Percentiles rank a stretch among this genome's conserved stretches.
Evolutionary conservation across 2,329 filamentous ascomycete genomes (phyloP).

Genomic region (Beauveria varroae): DNA sequence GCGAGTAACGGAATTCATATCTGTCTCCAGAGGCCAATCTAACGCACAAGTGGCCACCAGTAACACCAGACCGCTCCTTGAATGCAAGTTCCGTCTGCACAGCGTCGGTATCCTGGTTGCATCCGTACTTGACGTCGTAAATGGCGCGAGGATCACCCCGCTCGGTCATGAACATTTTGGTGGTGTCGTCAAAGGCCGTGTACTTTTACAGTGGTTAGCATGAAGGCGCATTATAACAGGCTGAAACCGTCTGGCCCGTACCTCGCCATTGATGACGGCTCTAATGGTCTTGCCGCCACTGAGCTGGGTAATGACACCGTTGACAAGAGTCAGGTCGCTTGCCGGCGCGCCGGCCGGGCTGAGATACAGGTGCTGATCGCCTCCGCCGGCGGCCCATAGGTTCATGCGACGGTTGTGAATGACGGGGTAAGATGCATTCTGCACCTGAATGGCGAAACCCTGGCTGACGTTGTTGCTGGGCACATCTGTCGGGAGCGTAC

Average conservation of each 20-base stretch:
- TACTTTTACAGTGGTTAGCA: slow-evolving; percentile 26
- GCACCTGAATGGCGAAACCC: slow-evolving; percentile 29
- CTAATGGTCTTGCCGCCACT: slow-evolving; percentile 18
- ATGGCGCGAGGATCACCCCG: slow-evolving; percentile 34
- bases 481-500: slow-evolving; percentile 21
- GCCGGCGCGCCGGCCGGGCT: slow-evolving; percentile 29
- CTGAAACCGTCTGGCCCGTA: slow-evolving; percentile 13
- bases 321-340: slow-evolving; percentile 28
- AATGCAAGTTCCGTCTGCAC: slow-evolving; percentile 31
- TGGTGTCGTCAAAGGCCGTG: slow-evolving; percentile 35
- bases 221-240: background rate
- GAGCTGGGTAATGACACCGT: slow-evolving; percentile 28
- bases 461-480: slow-evolving; percentile 25
- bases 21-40: slow-evolving; percentile 27
- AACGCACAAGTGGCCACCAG: slow-evolving; percentile 33
- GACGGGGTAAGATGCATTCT: slow-evolving; percentile 27
- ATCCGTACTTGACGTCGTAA: slow-evolving; percentile 33
- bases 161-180: slow-evolving; percentile 40
- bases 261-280: slow-evolving; percentile 38
- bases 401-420: slow-evolving; percentile 32
- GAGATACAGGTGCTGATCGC: slow-evolving; percentile 33
- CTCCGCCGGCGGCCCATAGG: slow-evolving; percentile 27
- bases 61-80: slow-evolving; percentile 21
- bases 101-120: slow-evolving; percentile 32
- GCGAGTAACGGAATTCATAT: slow-evolving; percentile 36